Percentiles rank a stretch among this genome's conserved stretches.
These are phyloP conservation scores for Beauveria australis DNA, from an alignment of 2,329 filamentous ascomycete species.

Conservation along the genomic window DNA sequence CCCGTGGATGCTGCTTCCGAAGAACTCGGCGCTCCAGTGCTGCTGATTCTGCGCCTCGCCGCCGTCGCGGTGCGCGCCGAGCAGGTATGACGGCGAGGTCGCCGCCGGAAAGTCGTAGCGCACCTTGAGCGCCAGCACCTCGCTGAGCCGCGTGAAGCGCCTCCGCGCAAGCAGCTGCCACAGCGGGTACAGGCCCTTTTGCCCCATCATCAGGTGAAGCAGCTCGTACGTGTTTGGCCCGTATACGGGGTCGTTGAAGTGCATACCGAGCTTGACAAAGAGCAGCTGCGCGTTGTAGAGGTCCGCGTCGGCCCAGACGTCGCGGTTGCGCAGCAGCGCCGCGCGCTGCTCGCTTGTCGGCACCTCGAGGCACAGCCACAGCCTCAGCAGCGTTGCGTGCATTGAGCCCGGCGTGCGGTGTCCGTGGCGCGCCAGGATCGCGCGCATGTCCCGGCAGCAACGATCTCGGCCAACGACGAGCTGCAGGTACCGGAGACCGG, in stretches of 20 bases:
- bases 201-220: conserved; percentile 51
- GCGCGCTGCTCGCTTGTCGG: conserved; percentile 47
- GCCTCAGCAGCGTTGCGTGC: conserved; percentile 45
- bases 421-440: conserved; percentile 48
- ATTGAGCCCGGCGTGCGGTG: conserved; percentile 45
- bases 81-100: not conserved
- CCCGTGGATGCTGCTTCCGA: conserved; percentile 34
- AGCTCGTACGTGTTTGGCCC: conserved; percentile 43
- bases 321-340: conserved; percentile 41
- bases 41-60: too few species aligned
- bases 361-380: conserved; percentile 68
- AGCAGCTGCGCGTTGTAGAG: conserved; percentile 56
- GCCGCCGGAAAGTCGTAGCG: conserved; percentile 44
- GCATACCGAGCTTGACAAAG: conserved; percentile 64
- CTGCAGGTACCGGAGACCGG: conserved; percentile 57
- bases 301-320: conserved; percentile 50
- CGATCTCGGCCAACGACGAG: conserved; percentile 55
- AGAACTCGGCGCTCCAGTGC: conserved; percentile 16
- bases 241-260: conserved; percentile 55
- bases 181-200: conserved; percentile 46
- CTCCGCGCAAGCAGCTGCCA: conserved; percentile 52
- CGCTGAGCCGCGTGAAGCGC: conserved; percentile 37
- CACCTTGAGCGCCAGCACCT: conserved; percentile 49
- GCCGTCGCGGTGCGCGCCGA: not conserved
- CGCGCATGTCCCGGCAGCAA: conserved; percentile 54